Evolutionary conservation across 1,284 basidiomycete genomes (phyloP), one percentile per base, ranked within the genome.

Genomic region (Leccinum griseonigrum): DNA sequence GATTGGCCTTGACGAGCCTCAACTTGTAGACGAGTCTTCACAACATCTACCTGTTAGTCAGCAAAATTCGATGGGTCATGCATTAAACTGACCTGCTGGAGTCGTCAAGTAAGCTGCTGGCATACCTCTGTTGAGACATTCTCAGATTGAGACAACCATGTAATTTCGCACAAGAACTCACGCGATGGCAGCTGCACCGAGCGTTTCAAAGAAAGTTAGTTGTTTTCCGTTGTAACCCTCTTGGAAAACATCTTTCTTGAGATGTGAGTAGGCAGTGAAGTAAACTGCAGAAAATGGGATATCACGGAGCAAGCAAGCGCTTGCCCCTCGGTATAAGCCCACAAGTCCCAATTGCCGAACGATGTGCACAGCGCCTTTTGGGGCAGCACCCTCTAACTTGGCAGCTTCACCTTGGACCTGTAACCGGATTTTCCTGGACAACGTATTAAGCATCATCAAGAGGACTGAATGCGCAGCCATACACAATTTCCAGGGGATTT

Each of bases 11-110:
- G 91, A 65, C 91, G 85, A 38, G 95, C 91, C 76, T 99, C 97
- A n/a, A 95, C 90, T 76, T 99, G 97, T 66, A 99, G 80, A 60
- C 97, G 88, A n/a, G 97, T 99, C 85, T 99, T 99, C 76, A 98
- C 94, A 63, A 99, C 97, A 76, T 99, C 97, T 87, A 77, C 34
- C 69, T 2, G 34, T 58, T 63, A 16, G 16, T 75, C 55, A 73
- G 61, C 48, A 36, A 31, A 31, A 48, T 54, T 31, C 43, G 29
- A 16, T 38, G 34, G 28, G 26, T 53, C 48, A 48, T 3, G 14
- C 51, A 68, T 73, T 40, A 55, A 57, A 64, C 79, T 69, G 67
- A 91, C 91, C 91, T 68, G 90, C 91, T 32, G 91, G 92, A 8
- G 91, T 94, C 34, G 91, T 91, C 63, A 93, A 78, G 75, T 94